Percentiles rank a stretch among this genome's conserved stretches.
Conservation (phyloP, 2,329 filamentous ascomycete genomes). For the Colletotrichum kahawae region DNA sequence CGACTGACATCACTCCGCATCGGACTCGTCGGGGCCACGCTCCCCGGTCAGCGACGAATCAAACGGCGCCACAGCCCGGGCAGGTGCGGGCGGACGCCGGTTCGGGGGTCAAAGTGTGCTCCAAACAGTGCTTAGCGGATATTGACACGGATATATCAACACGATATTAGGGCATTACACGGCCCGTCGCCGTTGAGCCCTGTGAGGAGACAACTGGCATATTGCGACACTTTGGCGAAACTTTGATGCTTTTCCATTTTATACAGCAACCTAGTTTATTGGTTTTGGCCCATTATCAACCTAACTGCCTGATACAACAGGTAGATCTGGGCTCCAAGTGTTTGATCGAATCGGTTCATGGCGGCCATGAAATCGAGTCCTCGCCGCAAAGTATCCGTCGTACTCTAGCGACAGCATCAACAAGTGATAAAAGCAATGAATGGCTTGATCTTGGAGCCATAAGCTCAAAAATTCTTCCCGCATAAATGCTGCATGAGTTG, state of each 20-base stretch:
- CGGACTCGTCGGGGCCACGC: neutral
- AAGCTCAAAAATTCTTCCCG: neutral
- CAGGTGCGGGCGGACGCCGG: neutral
- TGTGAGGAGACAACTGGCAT: no score
- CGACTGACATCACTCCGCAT: conserved; percentile 27
- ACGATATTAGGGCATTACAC: no score
- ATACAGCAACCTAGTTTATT: no score
- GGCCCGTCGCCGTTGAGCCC: no score
- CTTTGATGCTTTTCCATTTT: neutral
- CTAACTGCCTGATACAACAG: no score
- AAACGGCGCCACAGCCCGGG: neutral
- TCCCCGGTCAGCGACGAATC: conserved; percentile 11
- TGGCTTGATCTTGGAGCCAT: neutral
- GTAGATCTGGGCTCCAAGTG: neutral
- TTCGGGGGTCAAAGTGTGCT: neutral
- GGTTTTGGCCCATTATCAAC: no score
- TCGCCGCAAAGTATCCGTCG: neutral
- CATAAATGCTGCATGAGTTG: neutral
- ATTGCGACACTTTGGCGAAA: neutral
- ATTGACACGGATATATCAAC: neutral
- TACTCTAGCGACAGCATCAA: neutral
- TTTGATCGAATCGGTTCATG: neutral
- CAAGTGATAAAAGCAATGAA: neutral
- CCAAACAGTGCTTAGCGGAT: neutral
- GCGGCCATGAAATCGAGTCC: neutral